Percentiles rank a stretch among this genome's conserved stretches.
phyloP scores from a whole-genome alignment of 2,329 filamentous ascomycete species.

The Aspergillus jensenii region DNA sequence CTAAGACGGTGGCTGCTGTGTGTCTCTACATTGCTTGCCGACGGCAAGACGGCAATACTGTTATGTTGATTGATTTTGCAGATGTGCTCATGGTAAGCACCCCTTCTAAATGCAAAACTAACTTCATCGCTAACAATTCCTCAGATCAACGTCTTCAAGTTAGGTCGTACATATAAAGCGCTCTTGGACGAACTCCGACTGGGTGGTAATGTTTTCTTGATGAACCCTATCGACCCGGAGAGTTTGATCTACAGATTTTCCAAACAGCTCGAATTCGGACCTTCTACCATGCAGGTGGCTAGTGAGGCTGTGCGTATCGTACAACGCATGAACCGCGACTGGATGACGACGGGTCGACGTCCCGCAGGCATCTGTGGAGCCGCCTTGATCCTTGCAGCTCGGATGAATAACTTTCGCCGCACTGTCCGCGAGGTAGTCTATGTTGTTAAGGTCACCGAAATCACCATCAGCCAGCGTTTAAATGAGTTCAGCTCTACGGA shows the following conservation, averaged over 20 bases:
- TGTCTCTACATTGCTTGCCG: slow-evolving; percentile 88
- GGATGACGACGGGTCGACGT: slow-evolving; percentile 93
- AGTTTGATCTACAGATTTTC: slow-evolving; percentile 90
- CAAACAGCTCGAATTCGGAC: slow-evolving; percentile 84
- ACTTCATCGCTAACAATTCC: not conserved
- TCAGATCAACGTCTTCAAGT: slow-evolving; percentile 81
- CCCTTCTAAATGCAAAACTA: not conserved
- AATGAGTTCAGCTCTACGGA: slow-evolving; percentile 89
- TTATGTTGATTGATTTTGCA: slow-evolving; percentile 94
- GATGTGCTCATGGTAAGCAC: slow-evolving; percentile 65
- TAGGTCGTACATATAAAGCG: slow-evolving; percentile 86
- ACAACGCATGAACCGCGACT: slow-evolving; percentile 91
- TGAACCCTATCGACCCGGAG: slow-evolving; percentile 79
- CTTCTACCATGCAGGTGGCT: slow-evolving; percentile 78
- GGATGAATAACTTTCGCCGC: slow-evolving; percentile 97
- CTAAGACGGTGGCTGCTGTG: slow-evolving; percentile 82
- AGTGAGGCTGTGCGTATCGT: slow-evolving; percentile 85
- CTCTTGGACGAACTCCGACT: slow-evolving; percentile 62
- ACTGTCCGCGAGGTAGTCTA: slow-evolving; percentile 96
- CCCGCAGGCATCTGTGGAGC: slow-evolving; percentile 94
- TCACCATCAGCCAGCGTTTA: slow-evolving; percentile 86
- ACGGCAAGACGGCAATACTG: slow-evolving; percentile 71
- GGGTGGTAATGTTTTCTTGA: slow-evolving; percentile 61
- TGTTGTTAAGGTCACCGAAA: slow-evolving; percentile 92
- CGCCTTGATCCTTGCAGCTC: slow-evolving; percentile 87